These are phyloP conservation scores for Hymenoscyphus repandus DNA, from an alignment of 2,329 filamentous ascomycete species.

Conservation along the genomic window DNA sequence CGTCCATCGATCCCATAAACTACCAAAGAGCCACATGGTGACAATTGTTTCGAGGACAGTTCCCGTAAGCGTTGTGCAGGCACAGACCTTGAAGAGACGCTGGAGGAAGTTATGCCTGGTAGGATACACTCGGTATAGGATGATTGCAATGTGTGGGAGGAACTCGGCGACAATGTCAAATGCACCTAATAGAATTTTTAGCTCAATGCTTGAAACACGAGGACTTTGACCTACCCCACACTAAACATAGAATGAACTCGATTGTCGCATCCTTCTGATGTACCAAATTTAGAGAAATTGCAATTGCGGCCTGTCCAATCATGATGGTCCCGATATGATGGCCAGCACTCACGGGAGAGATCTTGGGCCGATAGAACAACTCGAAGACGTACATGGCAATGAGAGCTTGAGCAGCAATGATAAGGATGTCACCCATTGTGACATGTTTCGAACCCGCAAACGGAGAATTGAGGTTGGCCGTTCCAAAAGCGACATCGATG, in stretches of 20 bases:
- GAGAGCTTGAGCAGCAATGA: slow-evolving; percentile 37
- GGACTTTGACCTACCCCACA: slow-evolving; percentile 23
- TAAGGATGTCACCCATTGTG: slow-evolving; percentile 37
- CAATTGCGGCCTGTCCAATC: slow-evolving; percentile 38
- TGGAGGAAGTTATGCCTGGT: slow-evolving; percentile 35
- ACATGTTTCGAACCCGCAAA: slow-evolving; percentile 29
- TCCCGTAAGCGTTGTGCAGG: slow-evolving; percentile 34
- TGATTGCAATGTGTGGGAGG: slow-evolving; percentile 41
- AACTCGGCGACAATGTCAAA: slow-evolving; percentile 43
- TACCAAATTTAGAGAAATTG: slow-evolving; percentile 30
- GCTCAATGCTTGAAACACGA: neutral
- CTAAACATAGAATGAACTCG: slow-evolving; percentile 28
- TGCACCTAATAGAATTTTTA: slow-evolving; percentile 33
- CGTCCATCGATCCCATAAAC: slow-evolving; percentile 37
- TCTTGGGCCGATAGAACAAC: slow-evolving; percentile 36
- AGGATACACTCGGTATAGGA: slow-evolving; percentile 39
- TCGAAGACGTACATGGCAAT: slow-evolving; percentile 44
- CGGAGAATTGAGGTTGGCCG: slow-evolving; percentile 29
- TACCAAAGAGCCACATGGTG: slow-evolving; percentile 40
- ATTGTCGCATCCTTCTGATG: slow-evolving; percentile 27
- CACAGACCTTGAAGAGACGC: slow-evolving; percentile 34
- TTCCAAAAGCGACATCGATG: slow-evolving; percentile 33
- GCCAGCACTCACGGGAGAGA: slow-evolving; percentile 37
- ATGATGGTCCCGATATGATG: slow-evolving; percentile 35
- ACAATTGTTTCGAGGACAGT: slow-evolving; percentile 38